A percentile compares a stretch with the other conserved stretches of the same genome.
These are phyloP conservation scores for Ophiostoma angusticollis DNA, from an alignment of 2,329 filamentous ascomycete genomes.

Conservation along the genomic window DNA sequence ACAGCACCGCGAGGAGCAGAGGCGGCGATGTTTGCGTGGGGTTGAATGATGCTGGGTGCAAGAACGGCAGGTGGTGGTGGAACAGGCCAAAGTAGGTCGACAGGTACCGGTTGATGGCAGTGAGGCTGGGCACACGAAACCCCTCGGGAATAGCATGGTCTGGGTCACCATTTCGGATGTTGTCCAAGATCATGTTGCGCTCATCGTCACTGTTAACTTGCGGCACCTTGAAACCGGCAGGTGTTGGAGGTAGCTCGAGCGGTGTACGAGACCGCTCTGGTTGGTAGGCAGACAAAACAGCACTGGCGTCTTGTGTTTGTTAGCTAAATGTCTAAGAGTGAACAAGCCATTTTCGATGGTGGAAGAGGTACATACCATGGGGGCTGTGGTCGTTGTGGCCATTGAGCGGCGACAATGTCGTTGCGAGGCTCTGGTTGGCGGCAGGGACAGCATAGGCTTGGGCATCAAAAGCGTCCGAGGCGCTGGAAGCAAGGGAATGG, in stretches of 20 bases:
- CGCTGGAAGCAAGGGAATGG: slow-evolving; percentile 56
- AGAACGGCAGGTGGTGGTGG: slow-evolving; percentile 89
- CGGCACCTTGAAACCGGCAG: slow-evolving; percentile 57
- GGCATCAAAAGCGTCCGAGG: slow-evolving; percentile 54
- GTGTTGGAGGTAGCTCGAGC: slow-evolving; percentile 56
- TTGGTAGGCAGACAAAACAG: slow-evolving; percentile 60
- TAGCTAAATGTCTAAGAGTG: slow-evolving; percentile 27
- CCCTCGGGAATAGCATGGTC: slow-evolving; percentile 76
- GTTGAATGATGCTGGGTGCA: slow-evolving; percentile 84
- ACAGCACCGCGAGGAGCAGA: slow-evolving; percentile 76
- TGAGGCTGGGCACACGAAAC: slow-evolving; percentile 72
- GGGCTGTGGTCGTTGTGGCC: slow-evolving; percentile 43
- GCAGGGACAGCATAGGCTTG: slow-evolving; percentile 49
- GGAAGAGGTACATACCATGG: slow-evolving; percentile 36
- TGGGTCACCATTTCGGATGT: slow-evolving; percentile 67
- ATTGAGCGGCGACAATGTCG: slow-evolving; percentile 56
- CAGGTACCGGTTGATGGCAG: slow-evolving; percentile 79
- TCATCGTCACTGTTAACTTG: slow-evolving; percentile 78
- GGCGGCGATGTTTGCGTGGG: slow-evolving; percentile 70
- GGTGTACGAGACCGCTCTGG: slow-evolving; percentile 56
- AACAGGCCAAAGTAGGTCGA: slow-evolving; percentile 95
- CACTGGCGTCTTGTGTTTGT: slow-evolving; percentile 50
- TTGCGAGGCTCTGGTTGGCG: slow-evolving; percentile 42
- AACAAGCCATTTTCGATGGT: slow-evolving; percentile 26
- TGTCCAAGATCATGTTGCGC: slow-evolving; percentile 71